Base-by-base conservation (phyloP, 495 filamentous ascomycete genomes). In the Clavariopsis aquatica region DNA sequence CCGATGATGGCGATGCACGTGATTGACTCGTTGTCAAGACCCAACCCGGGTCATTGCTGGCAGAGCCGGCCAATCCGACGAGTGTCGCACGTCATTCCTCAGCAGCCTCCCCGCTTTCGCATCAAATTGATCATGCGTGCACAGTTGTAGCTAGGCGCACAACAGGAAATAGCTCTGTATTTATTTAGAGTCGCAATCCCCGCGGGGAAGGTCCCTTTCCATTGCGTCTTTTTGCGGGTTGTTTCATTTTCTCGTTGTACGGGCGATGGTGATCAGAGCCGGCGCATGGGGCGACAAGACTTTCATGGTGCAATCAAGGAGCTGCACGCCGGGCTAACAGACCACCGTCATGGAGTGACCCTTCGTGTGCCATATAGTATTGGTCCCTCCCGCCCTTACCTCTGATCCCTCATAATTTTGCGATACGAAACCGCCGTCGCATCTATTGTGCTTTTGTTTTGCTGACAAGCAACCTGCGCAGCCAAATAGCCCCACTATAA, bases 71-170 rank as follows among this genome's bases (percentile, higher is more conserved):
- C 38, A 43, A 17, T 43, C 38, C n/a, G 8, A 17, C 24, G 51
- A 13, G 17, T 19, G 26, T 2, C 13, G n/a, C 3, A 19, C 29
- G 28, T 57, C 34, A 34, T 57, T n/a, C 4, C 34, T 38, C 53
- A 43, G 29, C 31, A 19, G 31, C 31, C 53, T 43, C 2, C 26
- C 31, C 4, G 31, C 31, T 34, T 43, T 1, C 26, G 27, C 51
- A 31, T n/a, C 51, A 22, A 26, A 31, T 2, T 20, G 24, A 53
- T 53, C 51, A 53, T 53, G 51, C 24, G 51, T 53, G 51, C 51
- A 28, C 23, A 53, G 51, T 53, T 53, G 24, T 53, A 53, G 51
- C 51, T 53, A 31, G 51, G 27, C 23, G 51, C 51, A 53, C 24
- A 29, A 13, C 17, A 53, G 6, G 10, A 53, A 53, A 19, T 24